These are phyloP conservation scores for Hordeum pubiflorum DNA, from an alignment of 202 grass and related monocot species.

Conservation along the genomic window DNA sequence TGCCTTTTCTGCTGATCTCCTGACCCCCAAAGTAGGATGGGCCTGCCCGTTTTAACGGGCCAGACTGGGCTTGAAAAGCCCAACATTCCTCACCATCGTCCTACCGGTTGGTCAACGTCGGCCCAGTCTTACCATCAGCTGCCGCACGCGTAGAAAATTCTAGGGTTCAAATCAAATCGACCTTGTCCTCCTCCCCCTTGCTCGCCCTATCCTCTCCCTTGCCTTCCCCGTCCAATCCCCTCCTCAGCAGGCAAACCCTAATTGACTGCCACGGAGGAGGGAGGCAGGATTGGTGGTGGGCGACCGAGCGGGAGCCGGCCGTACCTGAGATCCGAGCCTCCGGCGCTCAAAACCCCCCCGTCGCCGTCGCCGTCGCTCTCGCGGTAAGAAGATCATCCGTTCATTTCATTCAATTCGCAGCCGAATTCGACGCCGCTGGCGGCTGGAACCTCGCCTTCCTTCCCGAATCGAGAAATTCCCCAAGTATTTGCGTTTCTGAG, in stretches of 20 bases:
- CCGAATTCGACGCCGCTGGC: not conserved
- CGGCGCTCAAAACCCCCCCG: not conserved
- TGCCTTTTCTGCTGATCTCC: too few species aligned
- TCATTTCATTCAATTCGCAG: not conserved
- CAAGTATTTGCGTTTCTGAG: not conserved
- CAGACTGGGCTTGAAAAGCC: not conserved
- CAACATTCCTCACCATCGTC: not conserved
- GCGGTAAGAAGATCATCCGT: slow-evolving; percentile 23
- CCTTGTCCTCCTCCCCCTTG: slow-evolving; percentile 8
- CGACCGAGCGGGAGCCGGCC: not conserved
- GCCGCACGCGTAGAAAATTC: slow-evolving; percentile 10
- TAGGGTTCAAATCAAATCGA: slow-evolving; percentile 40
- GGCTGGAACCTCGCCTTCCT: not conserved
- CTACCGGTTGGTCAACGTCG: not conserved
- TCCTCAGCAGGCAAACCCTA: slow-evolving; percentile 8
- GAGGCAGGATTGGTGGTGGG: not conserved
- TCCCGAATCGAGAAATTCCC: not conserved
- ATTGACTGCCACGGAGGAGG: not conserved
- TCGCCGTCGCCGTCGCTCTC: not conserved
- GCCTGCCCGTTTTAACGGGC: not conserved
- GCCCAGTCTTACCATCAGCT: not conserved
- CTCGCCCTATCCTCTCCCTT: slow-evolving; percentile 11
- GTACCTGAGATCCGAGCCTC: not conserved
- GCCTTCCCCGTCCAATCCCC: slow-evolving; percentile 2
- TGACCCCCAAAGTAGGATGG: too few species aligned